Percentiles rank a stretch among this genome's conserved stretches.
Evolutionary conservation across 2,329 filamentous ascomycete genomes (phyloP).

Genomic region (Fusarium pseudocircinatum): DNA sequence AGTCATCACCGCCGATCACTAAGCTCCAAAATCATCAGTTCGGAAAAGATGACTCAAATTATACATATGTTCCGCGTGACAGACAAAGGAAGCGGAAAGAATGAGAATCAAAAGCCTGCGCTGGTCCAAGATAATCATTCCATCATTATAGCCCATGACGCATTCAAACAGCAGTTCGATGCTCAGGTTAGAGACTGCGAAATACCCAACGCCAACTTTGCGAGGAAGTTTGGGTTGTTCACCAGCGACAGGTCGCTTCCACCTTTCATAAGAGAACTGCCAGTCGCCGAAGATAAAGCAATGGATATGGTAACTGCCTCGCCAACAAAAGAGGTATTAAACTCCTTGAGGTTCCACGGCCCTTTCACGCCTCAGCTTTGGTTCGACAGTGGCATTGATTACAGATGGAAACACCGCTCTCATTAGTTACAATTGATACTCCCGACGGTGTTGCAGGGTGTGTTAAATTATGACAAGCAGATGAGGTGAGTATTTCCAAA

Average conservation of each 20-base stretch:
- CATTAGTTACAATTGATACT: not conserved
- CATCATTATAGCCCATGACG: constrained; percentile 1
- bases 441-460: not conserved
- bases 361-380: constrained; percentile 58
- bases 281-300: constrained; percentile 54
- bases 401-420: constrained; percentile 46
- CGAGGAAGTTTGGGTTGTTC: constrained; percentile 53
- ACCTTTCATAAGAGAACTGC: constrained; percentile 50
- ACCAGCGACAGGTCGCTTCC: constrained; percentile 47
- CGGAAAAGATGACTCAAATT: constrained; percentile 9
- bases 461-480: not conserved
- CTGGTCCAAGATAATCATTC: not conserved
- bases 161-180: constrained; percentile 15
- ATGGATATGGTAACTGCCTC: constrained; percentile 48
- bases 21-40: not conserved
- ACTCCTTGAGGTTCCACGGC: constrained; percentile 50
- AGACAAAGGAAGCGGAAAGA: not conserved
- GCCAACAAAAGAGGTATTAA: constrained; percentile 41
- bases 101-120: not conserved
- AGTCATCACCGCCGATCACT: not conserved
- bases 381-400: constrained; percentile 57
- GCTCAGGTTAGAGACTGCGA: constrained; percentile 46
- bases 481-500: not conserved
- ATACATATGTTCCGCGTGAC: constrained; percentile 10
- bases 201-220: constrained; percentile 57